A percentile compares a stretch with the other conserved stretches of the same genome.
These are phyloP conservation scores for Cichorium intybus DNA, from an alignment of 140 eudicot genomes.

Conservation along the genomic window DNA sequence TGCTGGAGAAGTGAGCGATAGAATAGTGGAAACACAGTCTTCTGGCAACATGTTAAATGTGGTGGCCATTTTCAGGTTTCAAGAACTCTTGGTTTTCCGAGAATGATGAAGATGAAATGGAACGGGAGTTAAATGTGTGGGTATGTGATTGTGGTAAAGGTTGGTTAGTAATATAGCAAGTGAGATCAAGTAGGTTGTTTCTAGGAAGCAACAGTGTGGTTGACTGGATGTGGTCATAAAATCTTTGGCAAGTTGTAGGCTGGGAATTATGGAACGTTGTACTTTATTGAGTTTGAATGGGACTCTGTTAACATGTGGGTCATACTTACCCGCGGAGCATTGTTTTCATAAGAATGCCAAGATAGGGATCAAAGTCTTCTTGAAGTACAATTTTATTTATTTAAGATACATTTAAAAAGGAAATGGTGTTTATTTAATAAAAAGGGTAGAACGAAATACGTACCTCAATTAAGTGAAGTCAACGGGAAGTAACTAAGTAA, in stretches of 20 bases:
- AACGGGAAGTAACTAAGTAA: no score
- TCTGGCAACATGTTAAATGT: constrained; percentile 43
- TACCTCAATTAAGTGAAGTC: no score
- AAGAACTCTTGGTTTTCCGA: background rate
- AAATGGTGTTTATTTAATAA: no score
- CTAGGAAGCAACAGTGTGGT: constrained; percentile 8
- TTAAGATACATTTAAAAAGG: no score
- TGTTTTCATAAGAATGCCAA: background rate
- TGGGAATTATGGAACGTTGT: constrained; percentile 4
- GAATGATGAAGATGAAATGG: background rate
- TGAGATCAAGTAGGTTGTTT: background rate
- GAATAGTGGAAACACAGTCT: constrained; percentile 59
- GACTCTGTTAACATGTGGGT: background rate
- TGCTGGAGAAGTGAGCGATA: constrained; percentile 58
- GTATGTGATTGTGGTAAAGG: background rate
- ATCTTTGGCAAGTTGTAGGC: constrained; percentile 10
- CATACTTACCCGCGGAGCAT: background rate
- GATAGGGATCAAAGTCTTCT: no score
- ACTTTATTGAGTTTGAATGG: constrained; percentile 16
- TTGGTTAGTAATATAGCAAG: constrained; percentile 8
- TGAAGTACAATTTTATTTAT: no score
- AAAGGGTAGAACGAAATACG: no score
- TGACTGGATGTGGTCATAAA: constrained; percentile 9
- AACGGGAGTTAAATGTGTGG: background rate
- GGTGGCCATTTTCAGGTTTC: constrained; percentile 14